Percentiles rank a stretch among this genome's conserved stretches.
These are phyloP conservation scores for Cladophialophora chaetospira DNA, from an alignment of 2,329 filamentous ascomycete genomes.

Conservation along the genomic window DNA sequence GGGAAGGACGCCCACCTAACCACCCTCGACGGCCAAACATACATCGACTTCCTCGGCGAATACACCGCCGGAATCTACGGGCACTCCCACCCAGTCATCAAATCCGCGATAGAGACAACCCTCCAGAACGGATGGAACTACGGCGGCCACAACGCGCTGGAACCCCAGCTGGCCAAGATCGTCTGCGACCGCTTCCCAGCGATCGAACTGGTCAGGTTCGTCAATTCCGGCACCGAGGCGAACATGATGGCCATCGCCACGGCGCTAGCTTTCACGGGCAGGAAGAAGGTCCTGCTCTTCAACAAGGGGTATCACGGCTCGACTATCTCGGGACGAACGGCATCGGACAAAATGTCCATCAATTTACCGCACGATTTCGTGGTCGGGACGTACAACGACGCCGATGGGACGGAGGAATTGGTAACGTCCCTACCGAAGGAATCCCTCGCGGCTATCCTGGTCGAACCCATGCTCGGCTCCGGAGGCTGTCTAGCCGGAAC, in stretches of 20 bases:
- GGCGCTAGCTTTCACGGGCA: conserved; percentile 22
- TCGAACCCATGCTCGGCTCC: conserved; percentile 68
- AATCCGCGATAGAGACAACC: conserved; percentile 49
- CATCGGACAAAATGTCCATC: conserved; percentile 40
- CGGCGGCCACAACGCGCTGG: conserved; percentile 56
- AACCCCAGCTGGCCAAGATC: conserved; percentile 54
- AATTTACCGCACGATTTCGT: conserved; percentile 61
- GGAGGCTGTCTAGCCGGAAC: conserved; percentile 60
- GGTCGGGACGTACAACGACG: conserved; percentile 64
- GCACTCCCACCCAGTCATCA: conserved; percentile 61
- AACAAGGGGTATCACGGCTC: conserved; percentile 69
- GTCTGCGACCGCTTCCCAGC: conserved; percentile 56
- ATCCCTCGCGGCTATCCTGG: conserved; percentile 62
- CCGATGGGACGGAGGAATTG: conserved; percentile 47
- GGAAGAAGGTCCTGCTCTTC: conserved; percentile 13
- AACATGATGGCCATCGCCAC: conserved; percentile 61
- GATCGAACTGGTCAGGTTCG: conserved; percentile 59
- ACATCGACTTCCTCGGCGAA: conserved; percentile 64
- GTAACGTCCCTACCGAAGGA: conserved; percentile 42
- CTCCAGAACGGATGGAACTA: conserved; percentile 57
- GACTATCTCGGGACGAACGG: conserved; percentile 46
- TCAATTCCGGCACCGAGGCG: conserved; percentile 68
- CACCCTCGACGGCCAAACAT: conserved; percentile 42
- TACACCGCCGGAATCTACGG: conserved; percentile 68
- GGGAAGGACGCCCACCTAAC: conserved; percentile 36